Conservation (phyloP, 2,329 filamentous ascomycete genomes). For the Fusarium camptoceras region DNA sequence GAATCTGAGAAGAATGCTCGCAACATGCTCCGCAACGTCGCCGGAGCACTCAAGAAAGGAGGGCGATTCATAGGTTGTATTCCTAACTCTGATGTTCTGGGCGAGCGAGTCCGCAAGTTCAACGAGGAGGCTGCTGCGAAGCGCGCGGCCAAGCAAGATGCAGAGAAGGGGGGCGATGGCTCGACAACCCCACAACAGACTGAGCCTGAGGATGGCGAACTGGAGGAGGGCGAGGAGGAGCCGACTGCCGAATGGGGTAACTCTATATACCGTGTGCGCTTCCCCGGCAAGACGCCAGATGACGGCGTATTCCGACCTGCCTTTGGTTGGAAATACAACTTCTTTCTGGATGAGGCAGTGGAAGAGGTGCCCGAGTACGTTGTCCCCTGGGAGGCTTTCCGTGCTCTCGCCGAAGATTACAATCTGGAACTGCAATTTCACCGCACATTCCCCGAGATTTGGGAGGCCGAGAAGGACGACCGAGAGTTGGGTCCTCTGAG, state of each 20-base stretch:
- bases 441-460: conserved; percentile 89
- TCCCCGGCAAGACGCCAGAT: conserved; percentile 82
- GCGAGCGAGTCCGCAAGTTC: conserved; percentile 79
- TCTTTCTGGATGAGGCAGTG: conserved; percentile 94
- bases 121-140: conserved; percentile 66
- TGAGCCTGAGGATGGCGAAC: conserved; percentile 57
- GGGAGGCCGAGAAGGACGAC: conserved; percentile 91
- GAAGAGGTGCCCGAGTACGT: conserved; percentile 98
- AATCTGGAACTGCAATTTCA: conserved; percentile 96
- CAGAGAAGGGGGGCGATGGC: conserved; percentile 29
- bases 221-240: conserved; percentile 72
- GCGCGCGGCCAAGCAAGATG: conserved; percentile 47
- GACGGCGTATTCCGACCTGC: conserved; percentile 94
- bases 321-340: conserved; percentile 98
- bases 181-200: conserved; percentile 44
- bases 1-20: conserved; percentile 91
- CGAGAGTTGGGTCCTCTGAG: conserved; percentile 83
- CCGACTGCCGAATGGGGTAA: conserved; percentile 89
- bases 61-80: conserved; percentile 95
- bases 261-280: conserved; percentile 89
- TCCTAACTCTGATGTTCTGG: conserved; percentile 94
- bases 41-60: conserved; percentile 90
- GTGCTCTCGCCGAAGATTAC: conserved; percentile 94
- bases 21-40: conserved; percentile 93
- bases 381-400: conserved; percentile 97